A percentile compares a stretch with the other conserved stretches of the same genome.
phyloP scores from a whole-genome alignment of 139 green algal species.

The Tetradesmus lagerheimii region DNA sequence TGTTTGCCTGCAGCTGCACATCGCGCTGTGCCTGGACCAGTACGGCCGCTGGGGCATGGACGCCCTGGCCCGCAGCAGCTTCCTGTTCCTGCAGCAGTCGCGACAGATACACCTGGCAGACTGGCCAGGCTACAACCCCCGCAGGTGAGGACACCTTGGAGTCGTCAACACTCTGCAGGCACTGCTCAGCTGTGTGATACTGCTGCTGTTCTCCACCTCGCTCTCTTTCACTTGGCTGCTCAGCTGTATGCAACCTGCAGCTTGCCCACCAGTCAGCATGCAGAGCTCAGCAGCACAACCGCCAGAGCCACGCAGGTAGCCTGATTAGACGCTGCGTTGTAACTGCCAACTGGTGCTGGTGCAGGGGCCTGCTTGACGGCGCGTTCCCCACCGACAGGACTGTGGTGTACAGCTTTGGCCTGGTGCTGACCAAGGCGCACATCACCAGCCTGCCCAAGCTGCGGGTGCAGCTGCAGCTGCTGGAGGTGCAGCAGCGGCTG shows the following conservation, averaged over 20 bases:
- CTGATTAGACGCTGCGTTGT: not conserved
- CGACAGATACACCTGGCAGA: not conserved
- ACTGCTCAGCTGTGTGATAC: no score
- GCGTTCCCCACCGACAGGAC: slow-evolving; percentile 31
- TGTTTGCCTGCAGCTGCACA: slow-evolving; percentile 14
- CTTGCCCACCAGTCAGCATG: no score
- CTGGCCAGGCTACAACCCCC: slow-evolving; percentile 48
- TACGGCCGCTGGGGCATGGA: slow-evolving; percentile 52
- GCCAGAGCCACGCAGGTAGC: no score
- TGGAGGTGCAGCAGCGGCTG: not conserved
- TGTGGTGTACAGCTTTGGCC: slow-evolving; percentile 46
- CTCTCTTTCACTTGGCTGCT: no score
- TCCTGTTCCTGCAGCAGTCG: slow-evolving; percentile 42
- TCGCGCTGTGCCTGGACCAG: slow-evolving; percentile 47
- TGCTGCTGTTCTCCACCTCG: no score
- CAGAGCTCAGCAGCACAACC: no score
- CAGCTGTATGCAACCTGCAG: no score
- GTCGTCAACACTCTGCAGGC: no score
- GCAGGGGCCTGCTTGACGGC: slow-evolving; percentile 27
- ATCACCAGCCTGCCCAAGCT: not conserved
- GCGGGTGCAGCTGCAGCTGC: not conserved
- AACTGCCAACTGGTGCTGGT: not conserved
- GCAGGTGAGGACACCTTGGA: not conserved
- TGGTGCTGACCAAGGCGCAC: not conserved
- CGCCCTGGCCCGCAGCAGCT: slow-evolving; percentile 8